Conservation (phyloP, 2,329 filamentous ascomycete species). For the Apiospora aurea region DNA sequence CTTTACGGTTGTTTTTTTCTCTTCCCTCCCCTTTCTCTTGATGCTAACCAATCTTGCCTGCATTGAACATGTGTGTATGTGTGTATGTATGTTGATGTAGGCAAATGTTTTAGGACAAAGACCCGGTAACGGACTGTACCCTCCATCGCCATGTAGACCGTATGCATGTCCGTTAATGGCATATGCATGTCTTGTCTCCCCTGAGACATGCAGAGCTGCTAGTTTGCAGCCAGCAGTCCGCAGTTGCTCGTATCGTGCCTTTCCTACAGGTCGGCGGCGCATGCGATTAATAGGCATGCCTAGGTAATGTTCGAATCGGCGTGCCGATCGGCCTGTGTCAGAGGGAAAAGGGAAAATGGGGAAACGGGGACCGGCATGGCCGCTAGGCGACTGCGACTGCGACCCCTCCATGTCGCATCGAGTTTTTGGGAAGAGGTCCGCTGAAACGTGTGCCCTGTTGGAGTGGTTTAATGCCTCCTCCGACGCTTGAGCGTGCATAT, state of each 20-base stretch:
- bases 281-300: neutral
- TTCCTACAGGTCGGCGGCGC: neutral
- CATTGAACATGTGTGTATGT: too few relatives aligned
- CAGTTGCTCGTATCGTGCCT: neutral
- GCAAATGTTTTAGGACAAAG: too few relatives aligned
- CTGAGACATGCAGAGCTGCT: constrained; percentile 20
- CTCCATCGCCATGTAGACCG: neutral
- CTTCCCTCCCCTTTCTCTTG: too few relatives aligned
- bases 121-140: too few relatives aligned
- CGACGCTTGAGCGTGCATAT: neutral
- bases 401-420: neutral
- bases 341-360: neutral
- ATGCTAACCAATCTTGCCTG: too few relatives aligned
- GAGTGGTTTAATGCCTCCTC: neutral
- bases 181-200: constrained; percentile 20
- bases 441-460: neutral
- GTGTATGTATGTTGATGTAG: too few relatives aligned
- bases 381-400: neutral
- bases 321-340: neutral
- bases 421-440: neutral
- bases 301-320: neutral
- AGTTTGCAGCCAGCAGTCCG: neutral
- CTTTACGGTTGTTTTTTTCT: too few relatives aligned
- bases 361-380: neutral
- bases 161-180: constrained; percentile 4